These are phyloP conservation scores for Endotrypanum monterogeii DNA, from an alignment of 208 protist species.

Conservation along the genomic window DNA sequence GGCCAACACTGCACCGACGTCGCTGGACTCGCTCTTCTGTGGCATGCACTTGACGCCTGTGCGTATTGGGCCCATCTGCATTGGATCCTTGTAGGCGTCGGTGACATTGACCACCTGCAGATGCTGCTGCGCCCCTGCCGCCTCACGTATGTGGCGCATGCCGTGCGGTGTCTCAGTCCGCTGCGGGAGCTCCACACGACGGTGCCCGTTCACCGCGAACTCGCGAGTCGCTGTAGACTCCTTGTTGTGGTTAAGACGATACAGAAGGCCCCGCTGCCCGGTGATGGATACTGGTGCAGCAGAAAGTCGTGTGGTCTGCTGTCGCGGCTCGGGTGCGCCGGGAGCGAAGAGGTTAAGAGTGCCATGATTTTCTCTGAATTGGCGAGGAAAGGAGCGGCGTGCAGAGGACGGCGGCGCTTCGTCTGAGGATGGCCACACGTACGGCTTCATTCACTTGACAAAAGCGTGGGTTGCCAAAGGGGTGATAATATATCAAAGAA, in stretches of 20 bases:
- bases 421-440: conserved; percentile 28
- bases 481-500: not conserved
- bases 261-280: conserved; percentile 13
- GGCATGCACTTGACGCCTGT: conserved; percentile 49
- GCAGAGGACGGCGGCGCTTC: conserved; percentile 24
- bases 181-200: conserved; percentile 36
- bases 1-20: conserved; percentile 43
- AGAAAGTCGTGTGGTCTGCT: not conserved
- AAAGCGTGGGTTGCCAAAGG: not conserved
- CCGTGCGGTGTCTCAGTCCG: conserved; percentile 56
- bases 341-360: conserved; percentile 49
- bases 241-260: conserved; percentile 41
- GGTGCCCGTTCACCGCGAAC: conserved; percentile 53
- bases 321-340: not conserved
- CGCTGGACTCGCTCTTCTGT: conserved; percentile 14
- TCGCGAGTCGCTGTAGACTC: conserved; percentile 63
- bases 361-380: conserved; percentile 34
- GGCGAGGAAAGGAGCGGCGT: conserved; percentile 21
- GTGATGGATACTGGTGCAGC: conserved; percentile 3
- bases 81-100: conserved; percentile 63
- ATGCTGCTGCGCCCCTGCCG: conserved; percentile 47
- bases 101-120: conserved; percentile 86
- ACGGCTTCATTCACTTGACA: conserved; percentile 26
- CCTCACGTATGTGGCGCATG: conserved; percentile 45
- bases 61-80: conserved; percentile 42